A percentile compares a stretch with the other conserved stretches of the same genome.
phyloP scores from a whole-genome alignment of 768 basidiomycete genomes.

The Clitopilus hobsonii region DNA sequence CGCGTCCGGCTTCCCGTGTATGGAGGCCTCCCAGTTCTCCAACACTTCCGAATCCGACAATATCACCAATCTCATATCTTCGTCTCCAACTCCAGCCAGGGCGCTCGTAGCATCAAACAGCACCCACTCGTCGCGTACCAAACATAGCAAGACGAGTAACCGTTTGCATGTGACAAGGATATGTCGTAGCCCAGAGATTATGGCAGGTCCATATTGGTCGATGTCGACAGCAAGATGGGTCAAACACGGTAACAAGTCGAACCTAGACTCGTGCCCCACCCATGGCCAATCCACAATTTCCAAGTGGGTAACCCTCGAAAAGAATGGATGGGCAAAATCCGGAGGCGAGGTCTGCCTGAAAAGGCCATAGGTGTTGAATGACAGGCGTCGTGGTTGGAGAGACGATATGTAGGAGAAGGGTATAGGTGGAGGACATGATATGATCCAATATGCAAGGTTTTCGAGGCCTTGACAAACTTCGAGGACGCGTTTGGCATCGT shows the following conservation, averaged over 20 bases:
- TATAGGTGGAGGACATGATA: slow-evolving; percentile 1
- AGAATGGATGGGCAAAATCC: slow-evolving; percentile 19
- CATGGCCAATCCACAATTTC: slow-evolving; percentile 21
- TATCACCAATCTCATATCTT: slow-evolving; percentile 15
- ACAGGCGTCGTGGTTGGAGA: slow-evolving; percentile 16
- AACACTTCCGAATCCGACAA: slow-evolving; percentile 17
- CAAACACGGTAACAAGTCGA: slow-evolving; percentile 14
- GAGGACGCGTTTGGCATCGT: slow-evolving; percentile 13
- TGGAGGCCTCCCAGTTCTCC: slow-evolving; percentile 18
- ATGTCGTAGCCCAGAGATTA: slow-evolving; percentile 10
- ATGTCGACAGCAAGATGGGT: slow-evolving; percentile 21
- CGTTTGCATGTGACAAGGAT: slow-evolving; percentile 15
- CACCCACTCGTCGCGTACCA: slow-evolving; percentile 14
- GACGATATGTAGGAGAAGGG: slow-evolving; percentile 14
- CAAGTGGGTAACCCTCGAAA: slow-evolving; percentile 17
- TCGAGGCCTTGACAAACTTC: slow-evolving; percentile 18
- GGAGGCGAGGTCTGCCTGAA: slow-evolving; percentile 10
- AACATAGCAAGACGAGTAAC: slow-evolving; percentile 16
- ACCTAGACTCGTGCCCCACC: slow-evolving; percentile 3
- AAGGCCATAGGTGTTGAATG: slow-evolving; percentile 18
- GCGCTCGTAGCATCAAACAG: slow-evolving; percentile 13
- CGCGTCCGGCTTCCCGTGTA: slow-evolving; percentile 12
- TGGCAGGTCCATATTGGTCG: slow-evolving; percentile 9
- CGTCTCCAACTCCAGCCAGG: slow-evolving; percentile 9
- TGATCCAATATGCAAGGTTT: slow-evolving; percentile 20